phyloP scores from a whole-genome alignment of 352 stramenopile genomes.

The Globisporangium viniferum region DNA sequence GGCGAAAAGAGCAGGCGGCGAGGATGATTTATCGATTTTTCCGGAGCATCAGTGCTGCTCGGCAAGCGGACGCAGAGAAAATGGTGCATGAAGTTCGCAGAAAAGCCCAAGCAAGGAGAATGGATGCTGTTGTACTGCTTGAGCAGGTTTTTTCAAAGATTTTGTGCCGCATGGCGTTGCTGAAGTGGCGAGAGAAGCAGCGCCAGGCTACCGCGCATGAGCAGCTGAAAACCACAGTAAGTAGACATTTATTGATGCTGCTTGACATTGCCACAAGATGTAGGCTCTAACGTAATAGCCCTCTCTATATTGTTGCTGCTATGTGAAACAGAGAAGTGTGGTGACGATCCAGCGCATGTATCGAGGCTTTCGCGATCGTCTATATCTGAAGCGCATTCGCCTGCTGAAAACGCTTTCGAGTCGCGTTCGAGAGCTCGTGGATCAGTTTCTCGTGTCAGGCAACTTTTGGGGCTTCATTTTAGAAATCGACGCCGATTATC shows the following conservation, averaged over 20 bases:
- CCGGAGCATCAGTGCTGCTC: slow-evolving; percentile 9
- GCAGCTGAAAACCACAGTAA: slow-evolving; percentile 21
- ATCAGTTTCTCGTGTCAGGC: slow-evolving; percentile 43
- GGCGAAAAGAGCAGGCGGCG: slow-evolving; percentile 23
- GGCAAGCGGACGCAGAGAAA: slow-evolving; percentile 5
- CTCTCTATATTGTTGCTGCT: not conserved
- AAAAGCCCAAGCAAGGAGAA: slow-evolving; percentile 10
- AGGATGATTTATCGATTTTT: slow-evolving; percentile 31
- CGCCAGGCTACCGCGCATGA: slow-evolving; percentile 22
- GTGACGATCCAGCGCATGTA: slow-evolving; percentile 51
- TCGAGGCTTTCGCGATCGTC: slow-evolving; percentile 41
- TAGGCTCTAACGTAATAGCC: too few species aligned
- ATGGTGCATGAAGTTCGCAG: not conserved
- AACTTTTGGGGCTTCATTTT: slow-evolving; percentile 64
- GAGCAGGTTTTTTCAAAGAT: slow-evolving; percentile 8
- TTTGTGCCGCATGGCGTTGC: slow-evolving; percentile 22
- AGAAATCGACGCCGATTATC: slow-evolving; percentile 57
- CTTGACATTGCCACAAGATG: not conserved
- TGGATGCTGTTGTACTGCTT: slow-evolving; percentile 8
- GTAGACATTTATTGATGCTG: not conserved
- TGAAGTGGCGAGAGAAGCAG: slow-evolving; percentile 29
- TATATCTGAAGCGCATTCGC: slow-evolving; percentile 40
- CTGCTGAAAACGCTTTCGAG: slow-evolving; percentile 33
- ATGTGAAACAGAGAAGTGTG: slow-evolving; percentile 16
- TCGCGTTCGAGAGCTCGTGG: slow-evolving; percentile 40